Percentiles rank a stretch among this genome's conserved stretches.
phyloP scores from a whole-genome alignment of 257 asterid species.

The Linaria vulgaris region DNA sequence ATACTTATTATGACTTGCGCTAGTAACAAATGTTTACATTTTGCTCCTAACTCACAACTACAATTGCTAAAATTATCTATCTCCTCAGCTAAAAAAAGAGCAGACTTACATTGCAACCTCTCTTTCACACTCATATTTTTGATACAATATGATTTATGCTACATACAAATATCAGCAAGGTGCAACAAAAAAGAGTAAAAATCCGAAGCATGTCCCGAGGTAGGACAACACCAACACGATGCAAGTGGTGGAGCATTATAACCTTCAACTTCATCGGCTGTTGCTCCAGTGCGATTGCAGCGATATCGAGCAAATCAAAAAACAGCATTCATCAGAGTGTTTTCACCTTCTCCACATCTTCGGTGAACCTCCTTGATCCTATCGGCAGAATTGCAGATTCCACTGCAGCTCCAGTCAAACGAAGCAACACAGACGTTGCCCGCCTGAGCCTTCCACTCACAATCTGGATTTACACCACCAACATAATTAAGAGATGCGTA shows the following conservation, averaged over 20 bases:
- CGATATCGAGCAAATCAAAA: slow-evolving; percentile 32
- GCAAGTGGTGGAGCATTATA: slow-evolving; percentile 35
- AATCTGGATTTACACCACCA: slow-evolving; percentile 45
- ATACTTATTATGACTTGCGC: too few relatives aligned
- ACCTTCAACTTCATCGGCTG: slow-evolving; percentile 25
- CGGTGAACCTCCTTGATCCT: slow-evolving; percentile 91
- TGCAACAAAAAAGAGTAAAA: slow-evolving; percentile 20
- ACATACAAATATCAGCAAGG: slow-evolving; percentile 31
- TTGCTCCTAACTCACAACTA: too few relatives aligned
- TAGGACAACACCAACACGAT: slow-evolving; percentile 27
- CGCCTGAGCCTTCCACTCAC: slow-evolving; percentile 99
- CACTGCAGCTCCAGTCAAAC: slow-evolving; percentile 98
- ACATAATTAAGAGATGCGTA: not conserved
- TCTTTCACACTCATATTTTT: slow-evolving; percentile 16
- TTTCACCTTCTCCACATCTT: slow-evolving; percentile 89
- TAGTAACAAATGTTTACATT: too few relatives aligned
- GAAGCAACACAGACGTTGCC: slow-evolving; percentile 94
- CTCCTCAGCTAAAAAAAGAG: slow-evolving; percentile 49
- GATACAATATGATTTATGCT: slow-evolving; percentile 19
- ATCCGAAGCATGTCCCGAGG: slow-evolving; percentile 26
- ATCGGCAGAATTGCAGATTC: slow-evolving; percentile 85
- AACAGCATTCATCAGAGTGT: slow-evolving; percentile 57
- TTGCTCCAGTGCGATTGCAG: slow-evolving; percentile 25
- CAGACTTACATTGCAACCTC: slow-evolving; percentile 32
- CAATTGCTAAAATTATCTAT: slow-evolving; percentile 7